Conservation (phyloP, 805 yeast species). For the Candida schatavii region DNA sequence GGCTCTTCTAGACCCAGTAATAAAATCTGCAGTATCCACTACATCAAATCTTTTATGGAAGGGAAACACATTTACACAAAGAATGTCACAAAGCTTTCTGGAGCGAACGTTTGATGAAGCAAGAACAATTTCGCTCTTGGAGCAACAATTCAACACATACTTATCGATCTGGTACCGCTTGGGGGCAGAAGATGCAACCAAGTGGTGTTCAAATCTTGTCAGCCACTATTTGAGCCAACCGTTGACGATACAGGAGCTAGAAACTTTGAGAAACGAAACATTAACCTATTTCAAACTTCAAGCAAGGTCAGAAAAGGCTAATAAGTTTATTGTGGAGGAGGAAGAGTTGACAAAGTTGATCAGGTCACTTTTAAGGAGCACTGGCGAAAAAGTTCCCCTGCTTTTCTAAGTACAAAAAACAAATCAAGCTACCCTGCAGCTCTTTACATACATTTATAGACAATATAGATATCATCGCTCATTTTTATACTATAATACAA, state of each 20-base stretch:
- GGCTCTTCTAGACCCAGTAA: conserved; percentile 1
- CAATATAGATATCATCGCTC: no score
- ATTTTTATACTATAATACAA: no score
- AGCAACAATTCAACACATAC: conserved; percentile 2
- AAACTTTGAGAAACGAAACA: not conserved
- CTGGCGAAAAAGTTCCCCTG: not conserved
- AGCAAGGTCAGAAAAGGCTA: not conserved
- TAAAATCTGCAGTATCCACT: conserved; percentile 1
- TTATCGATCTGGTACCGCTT: conserved; percentile 4
- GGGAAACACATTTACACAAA: not conserved
- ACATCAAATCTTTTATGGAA: not conserved
- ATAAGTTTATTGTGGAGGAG: not conserved
- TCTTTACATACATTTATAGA: not conserved
- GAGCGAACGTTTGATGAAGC: not conserved
- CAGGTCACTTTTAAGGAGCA: not conserved
- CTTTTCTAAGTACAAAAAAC: no score
- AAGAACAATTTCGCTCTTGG: not conserved
- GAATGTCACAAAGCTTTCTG: not conserved
- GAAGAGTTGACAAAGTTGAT: not conserved
- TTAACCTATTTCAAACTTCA: not conserved
- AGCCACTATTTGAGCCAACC: not conserved
- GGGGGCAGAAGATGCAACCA: not conserved
- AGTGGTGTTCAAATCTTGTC: conserved; percentile 3
- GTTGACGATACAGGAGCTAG: not conserved
- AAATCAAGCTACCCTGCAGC: no score